Percentiles rank a stretch among this genome's conserved stretches.
These are phyloP conservation scores for Aschersonia sp. DNA, from an alignment of 2,329 filamentous ascomycete genomes.

Conservation along the genomic window DNA sequence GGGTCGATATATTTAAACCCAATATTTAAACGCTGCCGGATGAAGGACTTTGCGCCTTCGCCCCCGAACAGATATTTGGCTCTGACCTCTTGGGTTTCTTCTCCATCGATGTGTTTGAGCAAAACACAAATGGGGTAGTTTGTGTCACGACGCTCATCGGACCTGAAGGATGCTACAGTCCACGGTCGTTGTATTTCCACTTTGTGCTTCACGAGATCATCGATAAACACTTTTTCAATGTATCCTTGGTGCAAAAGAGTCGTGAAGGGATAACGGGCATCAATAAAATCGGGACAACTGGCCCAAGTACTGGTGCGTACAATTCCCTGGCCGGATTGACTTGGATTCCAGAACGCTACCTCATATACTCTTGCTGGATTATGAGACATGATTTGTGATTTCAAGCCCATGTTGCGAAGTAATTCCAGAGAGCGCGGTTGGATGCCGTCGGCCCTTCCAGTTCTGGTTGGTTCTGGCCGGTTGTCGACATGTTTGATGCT, in stretches of 20 bases:
- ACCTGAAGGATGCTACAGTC: constrained; percentile 46
- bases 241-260: constrained; percentile 57
- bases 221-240: constrained; percentile 57
- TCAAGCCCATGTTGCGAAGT: constrained; percentile 77
- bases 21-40: constrained; percentile 52
- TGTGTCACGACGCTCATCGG: constrained; percentile 37
- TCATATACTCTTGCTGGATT: constrained; percentile 77
- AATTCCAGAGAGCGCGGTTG: constrained; percentile 81
- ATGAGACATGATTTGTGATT: constrained; percentile 75
- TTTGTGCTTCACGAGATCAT: constrained; percentile 47
- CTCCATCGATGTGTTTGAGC: constrained; percentile 63
- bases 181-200: constrained; percentile 48
- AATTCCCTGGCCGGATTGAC: constrained; percentile 39
- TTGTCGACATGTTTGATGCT: constrained; percentile 93
- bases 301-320: constrained; percentile 63
- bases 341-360: constrained; percentile 59
- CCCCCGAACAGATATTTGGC: constrained; percentile 60
- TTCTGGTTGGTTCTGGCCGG: constrained; percentile 67
- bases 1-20: constrained; percentile 58
- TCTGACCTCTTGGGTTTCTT: constrained; percentile 48
- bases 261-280: constrained; percentile 56
- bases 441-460: constrained; percentile 81
- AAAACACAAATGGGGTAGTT: constrained; percentile 71
- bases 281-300: constrained; percentile 73
- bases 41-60: constrained; percentile 54